Conservation (phyloP, 306 rosid species). For the Fagus crenata region DNA sequence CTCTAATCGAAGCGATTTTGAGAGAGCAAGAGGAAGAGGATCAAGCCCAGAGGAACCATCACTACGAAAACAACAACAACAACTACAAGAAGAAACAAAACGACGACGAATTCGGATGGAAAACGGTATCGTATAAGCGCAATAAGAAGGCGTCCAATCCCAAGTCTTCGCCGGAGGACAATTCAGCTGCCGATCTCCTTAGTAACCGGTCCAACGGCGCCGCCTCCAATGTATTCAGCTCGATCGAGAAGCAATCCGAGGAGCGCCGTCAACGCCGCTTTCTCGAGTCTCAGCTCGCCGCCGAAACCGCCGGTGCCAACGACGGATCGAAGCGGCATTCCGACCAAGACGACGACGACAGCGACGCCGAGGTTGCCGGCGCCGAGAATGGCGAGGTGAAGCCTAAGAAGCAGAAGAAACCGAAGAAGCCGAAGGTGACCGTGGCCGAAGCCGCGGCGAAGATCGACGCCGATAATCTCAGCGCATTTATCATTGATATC, state of each 20-base stretch:
- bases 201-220: conserved; percentile 6
- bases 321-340: conserved; percentile 49
- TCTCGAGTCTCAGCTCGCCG: conserved; percentile 37
- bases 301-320: conserved; percentile 5
- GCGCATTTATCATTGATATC: conserved; percentile 55
- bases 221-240: conserved; percentile 41
- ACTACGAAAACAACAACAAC: neutral
- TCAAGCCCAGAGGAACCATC: conserved; percentile 15
- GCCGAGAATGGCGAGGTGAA: conserved; percentile 38
- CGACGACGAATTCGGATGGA: conserved; percentile 39
- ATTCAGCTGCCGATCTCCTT: conserved; percentile 12
- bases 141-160: conserved; percentile 39
- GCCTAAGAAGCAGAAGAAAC: conserved; percentile 47
- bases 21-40: conserved; percentile 48
- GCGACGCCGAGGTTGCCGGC: conserved; percentile 31
- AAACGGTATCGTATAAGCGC: conserved; percentile 64
- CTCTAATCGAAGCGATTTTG: conserved; percentile 59
- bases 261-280: conserved; percentile 42
- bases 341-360: conserved; percentile 25
- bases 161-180: conserved; percentile 15
- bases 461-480: conserved; percentile 52
- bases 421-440: conserved; percentile 55
- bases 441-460: conserved; percentile 61
- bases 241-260: conserved; percentile 49
- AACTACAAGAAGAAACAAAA: neutral